phyloP scores from a whole-genome alignment of 352 stramenopile species.

The Phytopythium kandeliae region DNA sequence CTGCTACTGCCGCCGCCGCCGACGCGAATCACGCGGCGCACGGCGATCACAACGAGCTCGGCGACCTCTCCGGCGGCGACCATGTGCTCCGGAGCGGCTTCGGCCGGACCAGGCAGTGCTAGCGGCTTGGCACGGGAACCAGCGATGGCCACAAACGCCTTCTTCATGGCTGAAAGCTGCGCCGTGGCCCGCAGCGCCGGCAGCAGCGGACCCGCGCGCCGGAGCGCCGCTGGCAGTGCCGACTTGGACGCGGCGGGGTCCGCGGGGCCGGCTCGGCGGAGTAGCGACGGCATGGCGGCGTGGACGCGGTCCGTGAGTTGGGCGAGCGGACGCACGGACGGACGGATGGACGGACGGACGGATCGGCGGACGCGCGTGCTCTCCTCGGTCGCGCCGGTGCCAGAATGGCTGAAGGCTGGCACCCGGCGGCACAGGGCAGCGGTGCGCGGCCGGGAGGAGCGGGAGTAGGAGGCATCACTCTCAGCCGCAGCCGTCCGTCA shows the following conservation, averaged over 20 bases:
- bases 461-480: too few relatives aligned
- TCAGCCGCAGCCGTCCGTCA: too few relatives aligned
- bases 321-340: too few relatives aligned
- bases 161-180: conserved; percentile 22
- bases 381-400: background rate
- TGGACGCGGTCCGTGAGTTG: too few relatives aligned
- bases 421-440: too few relatives aligned
- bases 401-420: background rate
- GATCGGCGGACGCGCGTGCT: background rate
- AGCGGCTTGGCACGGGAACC: conserved; percentile 18
- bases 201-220: conserved; percentile 10
- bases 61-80: conserved; percentile 7
- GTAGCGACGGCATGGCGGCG: too few relatives aligned
- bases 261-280: background rate
- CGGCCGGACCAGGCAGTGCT: conserved; percentile 10
- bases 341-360: too few relatives aligned
- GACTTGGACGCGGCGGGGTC: conserved; percentile 12
- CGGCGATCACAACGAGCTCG: conserved; percentile 36
- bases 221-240: background rate
- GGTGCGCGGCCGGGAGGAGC: too few relatives aligned
- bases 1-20: background rate
- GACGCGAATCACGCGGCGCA: conserved; percentile 21
- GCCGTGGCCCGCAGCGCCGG: conserved; percentile 16
- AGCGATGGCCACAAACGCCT: conserved; percentile 30
- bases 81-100: background rate